Percentiles rank a stretch among this genome's conserved stretches.
Conservation (phyloP, 345 rosid species). For the Linum trigynum region DNA sequence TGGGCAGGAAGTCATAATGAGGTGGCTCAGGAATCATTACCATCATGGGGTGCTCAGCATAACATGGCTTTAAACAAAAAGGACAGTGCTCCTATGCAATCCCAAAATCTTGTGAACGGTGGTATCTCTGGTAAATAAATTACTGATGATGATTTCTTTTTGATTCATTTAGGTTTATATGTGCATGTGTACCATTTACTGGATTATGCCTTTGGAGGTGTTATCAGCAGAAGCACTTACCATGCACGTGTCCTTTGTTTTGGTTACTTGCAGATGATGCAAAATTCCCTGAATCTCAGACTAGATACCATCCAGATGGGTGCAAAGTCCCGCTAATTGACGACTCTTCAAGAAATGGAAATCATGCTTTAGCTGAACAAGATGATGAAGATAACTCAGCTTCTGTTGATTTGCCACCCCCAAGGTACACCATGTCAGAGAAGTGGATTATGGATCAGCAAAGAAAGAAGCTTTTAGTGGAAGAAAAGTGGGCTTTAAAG, state of each 20-base stretch:
- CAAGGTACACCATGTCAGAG: conserved; percentile 71
- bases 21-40: conserved; percentile 23
- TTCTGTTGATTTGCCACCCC: conserved; percentile 35
- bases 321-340: conserved; percentile 15
- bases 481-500: conserved; percentile 53
- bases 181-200: conserved; percentile 14
- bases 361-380: conserved; percentile 32
- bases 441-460: conserved; percentile 71
- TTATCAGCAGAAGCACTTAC: neutral
- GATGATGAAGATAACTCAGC: conserved; percentile 45
- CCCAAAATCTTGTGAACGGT: conserved; percentile 26
- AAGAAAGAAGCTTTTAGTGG: conserved; percentile 41
- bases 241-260: conserved; percentile 8
- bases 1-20: conserved; percentile 39
- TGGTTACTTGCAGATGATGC: conserved; percentile 12
- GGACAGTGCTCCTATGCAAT: conserved; percentile 16
- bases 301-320: conserved; percentile 12
- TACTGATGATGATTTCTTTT: conserved; percentile 3
- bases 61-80: conserved; percentile 11
- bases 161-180: neutral
- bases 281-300: conserved; percentile 17
- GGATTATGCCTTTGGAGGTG: neutral
- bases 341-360: conserved; percentile 18
- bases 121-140: conserved; percentile 20
- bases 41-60: conserved; percentile 26